phyloP scores from a whole-genome alignment of 495 filamentous ascomycete species.

The Talaromyces adpressus region DNA sequence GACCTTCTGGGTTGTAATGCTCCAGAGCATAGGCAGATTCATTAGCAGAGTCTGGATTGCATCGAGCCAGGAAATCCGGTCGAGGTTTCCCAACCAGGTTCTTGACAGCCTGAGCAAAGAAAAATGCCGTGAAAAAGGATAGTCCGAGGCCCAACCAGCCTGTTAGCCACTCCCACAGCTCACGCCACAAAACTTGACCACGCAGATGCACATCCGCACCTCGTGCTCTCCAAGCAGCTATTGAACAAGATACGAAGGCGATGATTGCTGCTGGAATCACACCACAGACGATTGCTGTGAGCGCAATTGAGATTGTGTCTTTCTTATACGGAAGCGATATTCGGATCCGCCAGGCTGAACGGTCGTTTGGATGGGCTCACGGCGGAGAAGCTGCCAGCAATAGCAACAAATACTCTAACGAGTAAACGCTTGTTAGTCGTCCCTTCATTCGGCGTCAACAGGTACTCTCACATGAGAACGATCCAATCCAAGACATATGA shows the following conservation, averaged over 20 bases:
- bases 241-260: not conserved
- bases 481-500: not conserved
- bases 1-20: not conserved
- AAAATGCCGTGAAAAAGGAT: not conserved
- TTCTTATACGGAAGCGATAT: not conserved
- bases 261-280: not conserved
- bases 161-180: not conserved
- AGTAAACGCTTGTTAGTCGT: not conserved
- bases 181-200: not conserved
- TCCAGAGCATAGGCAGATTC: not conserved
- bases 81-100: not conserved
- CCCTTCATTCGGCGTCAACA: not conserved
- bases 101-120: not conserved
- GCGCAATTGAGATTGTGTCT: not conserved
- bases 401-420: not conserved
- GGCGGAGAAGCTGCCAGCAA: not conserved
- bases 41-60: not conserved
- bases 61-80: not conserved
- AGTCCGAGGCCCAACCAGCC: not conserved
- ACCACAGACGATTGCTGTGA: not conserved
- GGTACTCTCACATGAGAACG: not conserved
- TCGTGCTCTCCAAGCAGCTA: not conserved
- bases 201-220: not conserved
- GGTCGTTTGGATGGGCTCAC: not conserved
- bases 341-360: not conserved